Percentiles rank a stretch among this genome's conserved stretches.
phyloP scores from a whole-genome alignment of 1,284 basidiomycete genomes.

The Ganoderma multipileum region DNA sequence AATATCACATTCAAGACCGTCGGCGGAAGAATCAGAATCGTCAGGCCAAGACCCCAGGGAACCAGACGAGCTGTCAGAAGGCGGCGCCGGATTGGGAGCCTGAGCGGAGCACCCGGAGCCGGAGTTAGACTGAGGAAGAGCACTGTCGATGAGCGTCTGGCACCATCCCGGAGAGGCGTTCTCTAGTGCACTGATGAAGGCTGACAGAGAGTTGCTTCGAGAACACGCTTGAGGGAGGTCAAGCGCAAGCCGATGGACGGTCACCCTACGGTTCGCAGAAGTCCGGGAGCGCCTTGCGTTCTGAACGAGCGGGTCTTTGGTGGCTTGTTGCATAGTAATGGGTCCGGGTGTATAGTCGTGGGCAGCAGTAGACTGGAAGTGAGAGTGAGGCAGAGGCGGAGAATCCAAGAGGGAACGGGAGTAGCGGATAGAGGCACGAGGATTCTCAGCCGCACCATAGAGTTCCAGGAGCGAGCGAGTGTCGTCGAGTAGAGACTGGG shows the following conservation, averaged over 20 bases:
- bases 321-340: constrained; percentile 8
- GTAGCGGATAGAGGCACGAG: constrained; percentile 1
- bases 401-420: constrained; percentile 1
- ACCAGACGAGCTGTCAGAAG: neutral
- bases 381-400: neutral
- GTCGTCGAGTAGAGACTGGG: constrained; percentile 17
- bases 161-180: constrained; percentile 31
- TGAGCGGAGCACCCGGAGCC: neutral
- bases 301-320: neutral
- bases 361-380: neutral
- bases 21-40: neutral
- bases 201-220: constrained; percentile 24
- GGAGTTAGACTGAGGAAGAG: constrained; percentile 10
- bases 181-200: constrained; percentile 25
- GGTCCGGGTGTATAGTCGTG: neutral
- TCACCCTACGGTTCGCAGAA: constrained; percentile 21
- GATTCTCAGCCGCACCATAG: neutral
- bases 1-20: constrained; percentile 11
- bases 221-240: constrained; percentile 23
- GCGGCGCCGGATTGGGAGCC: neutral
- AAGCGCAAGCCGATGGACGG: constrained; percentile 24
- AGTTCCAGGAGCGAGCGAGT: constrained; percentile 21
- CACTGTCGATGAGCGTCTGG: constrained; percentile 28
- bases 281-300: neutral
- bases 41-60: neutral